A percentile compares a stretch with the other conserved stretches of the same genome.
phyloP scores from a whole-genome alignment of 345 rosid species.

The Eucalyptus shirleyi region DNA sequence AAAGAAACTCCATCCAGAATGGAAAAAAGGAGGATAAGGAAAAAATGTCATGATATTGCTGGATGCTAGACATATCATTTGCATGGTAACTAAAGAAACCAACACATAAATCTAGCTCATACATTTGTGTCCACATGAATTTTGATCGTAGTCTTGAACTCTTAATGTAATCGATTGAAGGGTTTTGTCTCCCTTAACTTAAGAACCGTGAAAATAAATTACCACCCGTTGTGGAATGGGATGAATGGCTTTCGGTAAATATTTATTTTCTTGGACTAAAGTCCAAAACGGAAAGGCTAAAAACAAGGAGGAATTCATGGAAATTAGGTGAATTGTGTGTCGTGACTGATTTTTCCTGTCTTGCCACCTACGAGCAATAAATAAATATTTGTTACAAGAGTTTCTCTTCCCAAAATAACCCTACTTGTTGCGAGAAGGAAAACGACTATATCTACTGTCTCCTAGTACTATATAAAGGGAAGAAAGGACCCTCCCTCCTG shows the following conservation, averaged over 20 bases:
- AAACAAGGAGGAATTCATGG: not conserved
- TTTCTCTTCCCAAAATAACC: not conserved
- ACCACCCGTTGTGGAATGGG: not conserved
- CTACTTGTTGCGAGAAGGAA: not conserved
- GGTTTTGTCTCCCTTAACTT: not conserved
- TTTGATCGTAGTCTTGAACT: not conserved
- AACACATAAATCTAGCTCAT: not conserved
- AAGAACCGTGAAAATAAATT: not conserved
- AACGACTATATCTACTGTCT: not conserved
- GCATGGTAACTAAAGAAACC: not conserved
- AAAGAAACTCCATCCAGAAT: not conserved
- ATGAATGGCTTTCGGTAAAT: not conserved
- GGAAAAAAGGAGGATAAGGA: not conserved
- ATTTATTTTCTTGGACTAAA: not conserved
- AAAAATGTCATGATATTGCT: not conserved
- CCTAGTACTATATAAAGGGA: not conserved
- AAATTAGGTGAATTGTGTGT: too few species aligned
- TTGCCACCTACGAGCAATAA: too few species aligned
- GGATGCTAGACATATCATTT: not conserved
- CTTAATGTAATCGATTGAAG: not conserved
- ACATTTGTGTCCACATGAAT: not conserved
- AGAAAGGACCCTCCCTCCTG: too few species aligned
- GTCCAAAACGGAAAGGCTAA: not conserved
- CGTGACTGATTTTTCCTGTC: not conserved
- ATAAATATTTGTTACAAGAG: not conserved